Base-by-base conservation (phyloP, 441 rosid species). In the Arabidopsis lyrata region DNA sequence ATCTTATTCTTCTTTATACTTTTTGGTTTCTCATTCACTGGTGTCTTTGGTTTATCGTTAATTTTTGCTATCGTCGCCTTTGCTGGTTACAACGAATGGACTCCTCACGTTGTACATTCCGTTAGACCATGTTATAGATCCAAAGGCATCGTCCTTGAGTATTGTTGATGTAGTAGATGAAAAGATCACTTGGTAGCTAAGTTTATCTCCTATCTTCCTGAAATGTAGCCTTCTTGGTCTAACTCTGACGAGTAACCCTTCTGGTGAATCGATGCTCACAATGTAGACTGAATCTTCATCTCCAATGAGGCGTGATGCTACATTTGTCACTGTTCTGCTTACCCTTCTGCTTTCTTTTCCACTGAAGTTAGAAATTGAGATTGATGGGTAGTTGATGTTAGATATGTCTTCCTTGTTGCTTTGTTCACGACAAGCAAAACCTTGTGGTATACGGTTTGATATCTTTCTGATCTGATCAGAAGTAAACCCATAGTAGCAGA, bases 301-400 rank as follows among this genome's bases (percentile, higher is more conserved):
- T 77, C 85, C 85, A 8, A 52, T 24, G 13, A 75, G 63, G n/a
- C 69, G 42, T 3, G 74, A 75, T 68, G 78, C 93, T 5, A 87
- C 88, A 16, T 89, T 89, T n/a, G 87, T 86, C 41, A 87, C 66
- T 7, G 86, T 87, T 78, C 95, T 84, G 24, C 36, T 69, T 16
- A 89, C 49, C 9, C 24, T 84, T 83, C 71, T 82, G 63, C 74
- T 77, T 57, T 62, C 61, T 60, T 72, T 79, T 29, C 59, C 77
- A 1, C 62, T 58, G 73, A 86, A 74, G 44, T 67, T 75, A 1
- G 83, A 83, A 44, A 90, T 63, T 13, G 90, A 81, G 56, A 90
- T 88, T 11, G 95, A 88, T 61, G 96, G 96, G 76, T 87, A 88
- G 85, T 88, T 90, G 83, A 88, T 79, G 53, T 83, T 82, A n/a